phyloP scores from a whole-genome alignment of 106 monocot genomes.

The Dioscorea dumetorum region DNA sequence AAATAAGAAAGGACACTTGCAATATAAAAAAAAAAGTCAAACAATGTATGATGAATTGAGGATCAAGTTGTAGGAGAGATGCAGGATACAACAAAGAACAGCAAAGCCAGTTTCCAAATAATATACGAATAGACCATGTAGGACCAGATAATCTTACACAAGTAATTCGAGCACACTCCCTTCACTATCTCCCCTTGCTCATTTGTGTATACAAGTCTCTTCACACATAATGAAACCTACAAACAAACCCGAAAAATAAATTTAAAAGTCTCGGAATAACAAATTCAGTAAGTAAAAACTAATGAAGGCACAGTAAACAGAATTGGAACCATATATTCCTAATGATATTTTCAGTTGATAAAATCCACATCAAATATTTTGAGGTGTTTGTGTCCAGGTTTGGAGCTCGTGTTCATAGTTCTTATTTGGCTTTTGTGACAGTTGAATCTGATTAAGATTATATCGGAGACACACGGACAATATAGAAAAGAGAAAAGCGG shows the following conservation, averaged over 20 bases:
- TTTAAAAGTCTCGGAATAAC: background rate
- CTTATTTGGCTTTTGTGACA: too few species aligned
- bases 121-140: background rate
- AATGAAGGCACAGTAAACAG: too few species aligned
- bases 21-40: background rate
- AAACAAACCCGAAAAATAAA: background rate
- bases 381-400: too few species aligned
- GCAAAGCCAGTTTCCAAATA: background rate
- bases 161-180: slow-evolving; percentile 97
- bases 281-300: too few species aligned
- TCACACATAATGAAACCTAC: slow-evolving; percentile 95
- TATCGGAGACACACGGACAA: too few species aligned
- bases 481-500: too few species aligned
- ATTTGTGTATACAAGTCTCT: slow-evolving; percentile 90
- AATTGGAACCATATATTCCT: too few species aligned
- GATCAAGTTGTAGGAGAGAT: background rate
- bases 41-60: background rate
- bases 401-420: too few species aligned
- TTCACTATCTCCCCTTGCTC: slow-evolving; percentile 96
- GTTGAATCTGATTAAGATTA: too few species aligned
- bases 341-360: too few species aligned
- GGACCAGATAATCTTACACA: slow-evolving; percentile 41
- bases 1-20: background rate
- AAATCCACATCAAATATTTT: too few species aligned
- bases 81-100: too few species aligned